phyloP scores from a whole-genome alignment of 257 asterid species.

The Galeopsis tetrahit region DNA sequence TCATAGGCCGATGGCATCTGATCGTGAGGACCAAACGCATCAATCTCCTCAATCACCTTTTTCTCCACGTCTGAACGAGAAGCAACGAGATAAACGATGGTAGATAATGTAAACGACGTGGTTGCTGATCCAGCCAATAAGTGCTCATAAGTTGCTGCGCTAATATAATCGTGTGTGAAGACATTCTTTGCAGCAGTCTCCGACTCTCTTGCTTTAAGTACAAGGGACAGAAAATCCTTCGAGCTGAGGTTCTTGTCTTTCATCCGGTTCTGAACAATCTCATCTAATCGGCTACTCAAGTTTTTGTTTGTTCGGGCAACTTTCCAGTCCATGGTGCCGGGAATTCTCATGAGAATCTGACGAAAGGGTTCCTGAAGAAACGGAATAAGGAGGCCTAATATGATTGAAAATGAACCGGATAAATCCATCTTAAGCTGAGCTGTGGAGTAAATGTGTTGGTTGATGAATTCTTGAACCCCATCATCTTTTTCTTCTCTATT shows the following conservation, averaged over 20 bases:
- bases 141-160: constrained; percentile 95
- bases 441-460: constrained; percentile 91
- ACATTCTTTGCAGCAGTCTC: constrained; percentile 54
- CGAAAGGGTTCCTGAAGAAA: constrained; percentile 88
- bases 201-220: constrained; percentile 69
- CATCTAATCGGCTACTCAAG: constrained; percentile 58
- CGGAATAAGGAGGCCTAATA: constrained; percentile 78
- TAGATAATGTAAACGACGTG: constrained; percentile 83
- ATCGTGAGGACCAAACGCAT: constrained; percentile 65
- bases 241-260: constrained; percentile 50
- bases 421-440: constrained; percentile 94
- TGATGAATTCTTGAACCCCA: constrained; percentile 67
- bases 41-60: constrained; percentile 73
- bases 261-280: constrained; percentile 63
- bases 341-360: constrained; percentile 78
- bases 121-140: constrained; percentile 94
- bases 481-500: constrained; percentile 45
- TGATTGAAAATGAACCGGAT: constrained; percentile 82
- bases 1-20: constrained; percentile 69
- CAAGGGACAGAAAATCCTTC: constrained; percentile 76
- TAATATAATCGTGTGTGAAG: constrained; percentile 74
- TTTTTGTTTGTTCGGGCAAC: constrained; percentile 65
- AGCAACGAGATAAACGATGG: constrained; percentile 71
- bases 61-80: constrained; percentile 71
- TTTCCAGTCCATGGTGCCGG: constrained; percentile 88